These are phyloP conservation scores for Podospora didyma DNA, from an alignment of 495 filamentous ascomycete species.

Conservation along the genomic window DNA sequence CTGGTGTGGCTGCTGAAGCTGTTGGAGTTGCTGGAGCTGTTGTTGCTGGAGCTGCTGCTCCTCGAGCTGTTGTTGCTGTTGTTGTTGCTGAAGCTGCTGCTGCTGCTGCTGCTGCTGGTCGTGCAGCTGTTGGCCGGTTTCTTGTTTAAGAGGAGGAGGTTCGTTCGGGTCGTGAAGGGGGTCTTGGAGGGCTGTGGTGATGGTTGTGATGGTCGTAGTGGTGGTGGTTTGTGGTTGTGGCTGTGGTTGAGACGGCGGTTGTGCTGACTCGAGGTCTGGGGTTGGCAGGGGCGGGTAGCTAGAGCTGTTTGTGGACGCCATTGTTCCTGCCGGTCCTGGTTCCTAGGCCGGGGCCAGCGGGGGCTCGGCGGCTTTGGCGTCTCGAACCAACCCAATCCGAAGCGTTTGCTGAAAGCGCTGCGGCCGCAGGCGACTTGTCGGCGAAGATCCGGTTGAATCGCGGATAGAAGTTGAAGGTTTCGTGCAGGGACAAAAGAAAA, in stretches of 20 bases:
- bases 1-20: not conserved
- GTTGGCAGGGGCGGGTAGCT: slow-evolving; percentile 2
- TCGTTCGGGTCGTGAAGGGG: no score
- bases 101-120: not conserved
- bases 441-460: slow-evolving; percentile 11
- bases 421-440: slow-evolving; percentile 5
- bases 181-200: not conserved
- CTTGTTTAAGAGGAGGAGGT: no score
- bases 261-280: not conserved
- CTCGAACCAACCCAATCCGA: not conserved
- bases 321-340: no score
- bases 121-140: not conserved
- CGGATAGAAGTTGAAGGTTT: slow-evolving; percentile 1
- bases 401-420: slow-evolving; percentile 1
- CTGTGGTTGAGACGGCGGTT: no score
- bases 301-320: no score
- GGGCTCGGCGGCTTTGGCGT: no score
- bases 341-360: not conserved
- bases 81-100: not conserved
- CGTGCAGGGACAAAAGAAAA: not conserved
- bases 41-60: not conserved
- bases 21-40: not conserved
- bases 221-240: not conserved
- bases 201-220: not conserved
- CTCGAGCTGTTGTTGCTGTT: not conserved